Conservation (phyloP, 805 yeast genomes). For the Suhomyces pyralidae region DNA sequence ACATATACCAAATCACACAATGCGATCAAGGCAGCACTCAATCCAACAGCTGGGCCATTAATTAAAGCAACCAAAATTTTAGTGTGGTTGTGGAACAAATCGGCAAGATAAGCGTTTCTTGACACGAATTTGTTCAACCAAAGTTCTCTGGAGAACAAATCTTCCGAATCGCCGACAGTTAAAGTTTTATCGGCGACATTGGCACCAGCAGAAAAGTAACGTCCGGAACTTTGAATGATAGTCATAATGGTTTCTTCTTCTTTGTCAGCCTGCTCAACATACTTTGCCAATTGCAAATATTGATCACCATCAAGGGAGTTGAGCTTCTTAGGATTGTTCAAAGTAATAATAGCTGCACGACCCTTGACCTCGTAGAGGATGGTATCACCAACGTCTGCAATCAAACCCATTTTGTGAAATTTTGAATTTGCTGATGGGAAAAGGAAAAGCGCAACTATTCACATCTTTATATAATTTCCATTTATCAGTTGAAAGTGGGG, state of each 20-base stretch:
- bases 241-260: slow-evolving; percentile 64
- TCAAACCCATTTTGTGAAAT: neutral
- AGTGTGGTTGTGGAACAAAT: slow-evolving; percentile 63
- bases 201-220: slow-evolving; percentile 84
- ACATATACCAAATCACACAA: slow-evolving; percentile 75
- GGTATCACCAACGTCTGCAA: slow-evolving; percentile 4
- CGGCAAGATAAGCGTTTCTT: slow-evolving; percentile 67
- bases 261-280: slow-evolving; percentile 58
- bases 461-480: neutral
- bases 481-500: slow-evolving; percentile 4
- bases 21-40: slow-evolving; percentile 70
- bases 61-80: slow-evolving; percentile 71
- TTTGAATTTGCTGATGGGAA: neutral
- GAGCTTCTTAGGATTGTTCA: slow-evolving; percentile 57
- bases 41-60: slow-evolving; percentile 86
- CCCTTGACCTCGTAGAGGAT: slow-evolving; percentile 43
- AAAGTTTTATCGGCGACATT: slow-evolving; percentile 48
- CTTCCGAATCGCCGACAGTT: slow-evolving; percentile 24
- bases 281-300: slow-evolving; percentile 56
- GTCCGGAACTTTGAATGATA: slow-evolving; percentile 65
- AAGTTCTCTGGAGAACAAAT: slow-evolving; percentile 33
- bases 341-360: slow-evolving; percentile 57
- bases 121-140: slow-evolving; percentile 64
- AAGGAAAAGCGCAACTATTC: neutral
- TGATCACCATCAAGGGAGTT: slow-evolving; percentile 70